phyloP scores from a whole-genome alignment of 2,329 filamentous ascomycete species.

The Periconia digitata region DNA sequence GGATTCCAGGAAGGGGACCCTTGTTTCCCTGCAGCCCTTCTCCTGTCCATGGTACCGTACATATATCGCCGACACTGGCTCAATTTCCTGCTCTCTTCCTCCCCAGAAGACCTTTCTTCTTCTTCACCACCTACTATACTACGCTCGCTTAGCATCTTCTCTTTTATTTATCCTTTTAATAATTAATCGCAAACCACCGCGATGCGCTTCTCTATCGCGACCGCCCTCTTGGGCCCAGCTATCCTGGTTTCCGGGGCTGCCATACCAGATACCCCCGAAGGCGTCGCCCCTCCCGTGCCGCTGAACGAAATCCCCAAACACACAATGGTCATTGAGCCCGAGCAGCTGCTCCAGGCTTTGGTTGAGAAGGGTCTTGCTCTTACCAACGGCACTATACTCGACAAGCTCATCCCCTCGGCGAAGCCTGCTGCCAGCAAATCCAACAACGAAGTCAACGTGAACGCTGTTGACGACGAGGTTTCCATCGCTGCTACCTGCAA shows the following conservation, averaged over 20 bases:
- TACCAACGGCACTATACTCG: not conserved
- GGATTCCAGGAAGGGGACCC: not conserved
- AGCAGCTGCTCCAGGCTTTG: not conserved
- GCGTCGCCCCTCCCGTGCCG: not conserved
- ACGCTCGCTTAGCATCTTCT: not conserved
- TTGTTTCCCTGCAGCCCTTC: not conserved
- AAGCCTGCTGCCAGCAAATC: no score
- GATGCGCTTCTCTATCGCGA: not conserved
- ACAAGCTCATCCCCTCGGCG: not conserved
- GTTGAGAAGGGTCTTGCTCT: not conserved
- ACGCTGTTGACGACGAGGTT: not conserved
- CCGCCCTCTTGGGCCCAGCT: conserved; percentile 1
- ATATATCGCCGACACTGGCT: not conserved
- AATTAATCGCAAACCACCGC: not conserved
- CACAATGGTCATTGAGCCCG: not conserved
- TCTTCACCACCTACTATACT: no score
- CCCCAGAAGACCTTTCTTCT: not conserved
- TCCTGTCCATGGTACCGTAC: not conserved
- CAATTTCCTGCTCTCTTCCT: not conserved
- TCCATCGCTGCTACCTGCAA: conserved; percentile 20
- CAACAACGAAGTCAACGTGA: not conserved
- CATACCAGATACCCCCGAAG: not conserved
- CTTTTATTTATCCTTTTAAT: not conserved
- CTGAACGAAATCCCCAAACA: not conserved
- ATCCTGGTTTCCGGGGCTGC: not conserved